phyloP scores from a whole-genome alignment of 176 grass and related monocot genomes.

The Oryza meyeriana region DNA sequence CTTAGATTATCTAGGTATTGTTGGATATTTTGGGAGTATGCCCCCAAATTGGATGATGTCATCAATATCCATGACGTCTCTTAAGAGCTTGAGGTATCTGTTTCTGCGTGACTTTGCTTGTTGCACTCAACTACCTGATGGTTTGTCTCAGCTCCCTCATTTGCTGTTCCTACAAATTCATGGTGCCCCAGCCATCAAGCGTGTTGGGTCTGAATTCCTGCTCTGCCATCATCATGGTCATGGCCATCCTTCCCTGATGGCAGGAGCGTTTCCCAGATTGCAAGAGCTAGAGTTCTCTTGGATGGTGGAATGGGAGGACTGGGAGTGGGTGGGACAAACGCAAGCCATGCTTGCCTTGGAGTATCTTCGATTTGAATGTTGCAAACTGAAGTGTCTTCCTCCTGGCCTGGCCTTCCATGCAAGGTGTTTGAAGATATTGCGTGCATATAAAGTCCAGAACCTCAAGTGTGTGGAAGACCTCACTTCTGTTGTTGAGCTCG shows the following conservation, averaged over 20 bases:
- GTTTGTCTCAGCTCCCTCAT: not conserved
- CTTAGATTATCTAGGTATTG: not conserved
- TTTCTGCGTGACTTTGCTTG: not conserved
- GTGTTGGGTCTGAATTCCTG: not conserved
- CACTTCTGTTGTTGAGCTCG: not conserved
- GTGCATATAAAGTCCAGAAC: not conserved
- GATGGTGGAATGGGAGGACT: conserved; percentile 4
- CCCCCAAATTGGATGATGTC: conserved; percentile 19
- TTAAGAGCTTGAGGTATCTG: not conserved
- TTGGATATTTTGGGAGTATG: not conserved
- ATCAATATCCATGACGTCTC: not conserved
- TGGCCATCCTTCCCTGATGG: not conserved
- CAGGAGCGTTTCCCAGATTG: not conserved
- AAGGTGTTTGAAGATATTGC: not conserved
- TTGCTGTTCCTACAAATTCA: not conserved
- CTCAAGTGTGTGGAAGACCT: not conserved
- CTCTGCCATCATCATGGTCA: not conserved
- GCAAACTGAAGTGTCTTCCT: not conserved
- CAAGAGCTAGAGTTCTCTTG: not conserved
- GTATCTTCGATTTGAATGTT: not conserved
- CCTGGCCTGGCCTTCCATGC: not conserved
- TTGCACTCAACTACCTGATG: not conserved
- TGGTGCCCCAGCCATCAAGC: not conserved
- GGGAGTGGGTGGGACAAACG: not conserved
- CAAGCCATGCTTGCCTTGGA: not conserved